Evolutionary conservation across 345 rosid species (phyloP).

Genomic region (Citrus reticulata): DNA sequence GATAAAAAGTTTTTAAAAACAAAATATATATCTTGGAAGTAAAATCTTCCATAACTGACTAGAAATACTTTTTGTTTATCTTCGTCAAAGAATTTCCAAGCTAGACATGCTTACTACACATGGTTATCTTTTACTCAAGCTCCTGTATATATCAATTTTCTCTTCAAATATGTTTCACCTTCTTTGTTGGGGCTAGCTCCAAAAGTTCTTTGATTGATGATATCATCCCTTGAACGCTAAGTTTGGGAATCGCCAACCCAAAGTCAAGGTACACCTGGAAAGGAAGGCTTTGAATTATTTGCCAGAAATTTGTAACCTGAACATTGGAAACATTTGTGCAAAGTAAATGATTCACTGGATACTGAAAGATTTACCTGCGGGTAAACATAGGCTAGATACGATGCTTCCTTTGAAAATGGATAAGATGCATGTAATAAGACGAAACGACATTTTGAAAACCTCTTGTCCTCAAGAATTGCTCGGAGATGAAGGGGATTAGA

Average conservation of each 20-base stretch:
- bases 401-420: constrained; percentile 94
- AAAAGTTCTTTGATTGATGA: constrained; percentile 85
- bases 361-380: constrained; percentile 48
- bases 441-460: constrained; percentile 62
- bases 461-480: constrained; percentile 67
- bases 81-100: not conserved
- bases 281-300: constrained; percentile 16
- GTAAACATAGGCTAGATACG: constrained; percentile 83
- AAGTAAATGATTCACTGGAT: not conserved
- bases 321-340: not conserved
- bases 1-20: not conserved
- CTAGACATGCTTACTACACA: not conserved
- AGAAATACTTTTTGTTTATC: not conserved
- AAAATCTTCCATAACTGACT: not conserved
- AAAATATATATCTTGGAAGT: not conserved
- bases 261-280: constrained; percentile 88
- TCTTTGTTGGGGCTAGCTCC: constrained; percentile 77
- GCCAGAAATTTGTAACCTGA: not conserved
- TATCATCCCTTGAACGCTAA: constrained; percentile 83
- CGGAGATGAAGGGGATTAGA: constrained; percentile 91
- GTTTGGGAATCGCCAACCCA: constrained; percentile 94
- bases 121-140: not conserved
- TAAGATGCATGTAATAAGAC: constrained; percentile 95
- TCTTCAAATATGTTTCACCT: constrained; percentile 41
- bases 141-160: not conserved